Conservation (phyloP, 2,329 filamentous ascomycete genomes). For the Zopfia rhizophila region DNA sequence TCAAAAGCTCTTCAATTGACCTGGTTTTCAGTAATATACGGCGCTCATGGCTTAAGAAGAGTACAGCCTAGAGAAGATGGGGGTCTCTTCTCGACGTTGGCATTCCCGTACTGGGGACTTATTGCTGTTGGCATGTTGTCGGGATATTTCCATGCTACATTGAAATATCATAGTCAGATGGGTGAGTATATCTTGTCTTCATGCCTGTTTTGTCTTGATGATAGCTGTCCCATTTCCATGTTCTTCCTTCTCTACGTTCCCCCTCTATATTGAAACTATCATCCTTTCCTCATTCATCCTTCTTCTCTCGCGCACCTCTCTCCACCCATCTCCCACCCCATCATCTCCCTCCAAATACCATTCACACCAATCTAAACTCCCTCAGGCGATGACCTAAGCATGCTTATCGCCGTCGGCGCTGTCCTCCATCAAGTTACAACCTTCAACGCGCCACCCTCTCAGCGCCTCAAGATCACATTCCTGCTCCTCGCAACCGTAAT, state of each 20-base stretch:
- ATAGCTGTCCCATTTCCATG: background rate
- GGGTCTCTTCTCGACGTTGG: constrained; percentile 43
- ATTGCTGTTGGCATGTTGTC: constrained; percentile 56
- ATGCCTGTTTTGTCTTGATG: background rate
- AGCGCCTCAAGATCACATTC: constrained; percentile 37
- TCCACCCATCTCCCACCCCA: background rate
- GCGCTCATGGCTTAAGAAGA: constrained; percentile 43
- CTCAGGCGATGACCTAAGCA: constrained; percentile 66
- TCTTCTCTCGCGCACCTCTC: background rate
- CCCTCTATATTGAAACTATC: background rate
- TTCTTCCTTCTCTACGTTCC: background rate
- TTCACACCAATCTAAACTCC: constrained; percentile 6
- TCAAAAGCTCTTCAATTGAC: too few relatives aligned
- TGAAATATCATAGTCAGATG: constrained; percentile 61
- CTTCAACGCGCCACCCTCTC: constrained; percentile 42
- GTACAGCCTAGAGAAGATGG: constrained; percentile 36
- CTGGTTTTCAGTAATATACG: constrained; percentile 53
- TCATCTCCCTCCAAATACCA: background rate
- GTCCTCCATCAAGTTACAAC: constrained; percentile 63
- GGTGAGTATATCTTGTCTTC: constrained; percentile 37
- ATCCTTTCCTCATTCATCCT: background rate
- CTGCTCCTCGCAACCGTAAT: constrained; percentile 42
- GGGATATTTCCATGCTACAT: constrained; percentile 55
- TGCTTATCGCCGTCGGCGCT: constrained; percentile 65
- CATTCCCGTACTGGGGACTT: constrained; percentile 56